These are phyloP conservation scores for Eragrostis tef DNA, from an alignment of 202 grass and related monocot genomes.

Conservation along the genomic window DNA sequence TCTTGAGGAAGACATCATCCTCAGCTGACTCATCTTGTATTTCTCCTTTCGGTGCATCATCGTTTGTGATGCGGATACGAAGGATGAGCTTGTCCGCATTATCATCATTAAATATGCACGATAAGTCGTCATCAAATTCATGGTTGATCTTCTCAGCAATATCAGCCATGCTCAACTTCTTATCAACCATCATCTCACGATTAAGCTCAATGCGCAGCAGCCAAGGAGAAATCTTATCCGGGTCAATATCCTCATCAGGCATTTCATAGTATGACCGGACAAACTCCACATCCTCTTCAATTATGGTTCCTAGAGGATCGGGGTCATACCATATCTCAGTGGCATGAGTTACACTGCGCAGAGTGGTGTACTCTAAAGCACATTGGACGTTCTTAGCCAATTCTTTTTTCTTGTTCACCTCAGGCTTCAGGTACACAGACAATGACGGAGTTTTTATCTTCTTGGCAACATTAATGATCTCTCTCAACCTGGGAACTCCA, in stretches of 20 bases:
- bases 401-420: slow-evolving; percentile 83
- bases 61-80: slow-evolving; percentile 87
- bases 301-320: slow-evolving; percentile 83
- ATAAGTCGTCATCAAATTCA: slow-evolving; percentile 91
- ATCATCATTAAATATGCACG: slow-evolving; percentile 99
- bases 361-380: slow-evolving; percentile 92
- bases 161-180: slow-evolving; percentile 98
- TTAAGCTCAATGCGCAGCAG: slow-evolving; percentile 93
- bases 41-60: slow-evolving; percentile 93
- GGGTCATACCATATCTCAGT: slow-evolving; percentile 97
- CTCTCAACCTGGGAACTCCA: slow-evolving; percentile 92
- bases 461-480: slow-evolving; percentile 99
- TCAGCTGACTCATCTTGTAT: slow-evolving; percentile 92
- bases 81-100: slow-evolving; percentile 98
- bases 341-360: slow-evolving; percentile 93
- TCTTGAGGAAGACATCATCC: slow-evolving; percentile 91
- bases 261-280: slow-evolving; percentile 95
- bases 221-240: slow-evolving; percentile 94
- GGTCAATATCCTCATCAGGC: slow-evolving; percentile 92
- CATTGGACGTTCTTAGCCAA: slow-evolving; percentile 98
- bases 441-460: slow-evolving; percentile 95
- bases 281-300: slow-evolving; percentile 95
- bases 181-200: slow-evolving; percentile 99
- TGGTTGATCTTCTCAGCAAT: slow-evolving; percentile 96
- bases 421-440: slow-evolving; percentile 84